phyloP scores from a whole-genome alignment of 371 early-diverging fungal genomes.

The Conidiobolus incongruus region DNA sequence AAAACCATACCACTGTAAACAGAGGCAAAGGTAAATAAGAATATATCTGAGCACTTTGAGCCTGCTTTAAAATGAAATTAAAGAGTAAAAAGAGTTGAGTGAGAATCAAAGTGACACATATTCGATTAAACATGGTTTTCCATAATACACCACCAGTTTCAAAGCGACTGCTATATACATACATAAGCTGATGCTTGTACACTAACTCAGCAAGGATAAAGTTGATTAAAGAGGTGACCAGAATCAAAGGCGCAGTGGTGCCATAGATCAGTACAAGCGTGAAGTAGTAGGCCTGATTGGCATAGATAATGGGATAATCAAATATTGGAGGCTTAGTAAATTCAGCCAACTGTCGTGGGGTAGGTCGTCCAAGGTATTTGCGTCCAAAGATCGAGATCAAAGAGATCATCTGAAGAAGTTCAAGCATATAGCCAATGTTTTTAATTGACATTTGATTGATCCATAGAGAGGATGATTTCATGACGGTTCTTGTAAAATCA shows the following conservation, averaged over 20 bases:
- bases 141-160: constrained; percentile 1
- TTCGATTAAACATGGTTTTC: background rate
- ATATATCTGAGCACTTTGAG: too few species aligned
- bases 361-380: too few species aligned
- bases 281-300: constrained; percentile 2
- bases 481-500: background rate
- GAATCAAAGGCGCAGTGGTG: constrained; percentile 2
- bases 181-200: constrained; percentile 6
- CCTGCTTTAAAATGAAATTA: too few species aligned
- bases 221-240: constrained; percentile 3
- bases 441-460: constrained; percentile 3
- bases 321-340: constrained; percentile 1
- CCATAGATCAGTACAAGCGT: constrained; percentile 3
- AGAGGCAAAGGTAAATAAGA: too few species aligned
- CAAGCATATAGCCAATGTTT: constrained; percentile 2
- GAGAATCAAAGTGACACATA: background rate
- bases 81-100: constrained; percentile 1
- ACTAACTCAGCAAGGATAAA: constrained; percentile 4
- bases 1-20: too few species aligned
- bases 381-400: background rate
- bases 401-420: constrained; percentile 3
- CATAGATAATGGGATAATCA: constrained; percentile 5
- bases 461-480: constrained; percentile 4
- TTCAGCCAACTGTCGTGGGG: constrained; percentile 3
- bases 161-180: constrained; percentile 1